Base-by-base conservation (phyloP, 176 grass and related monocot genomes). In the Raddia guianensis region DNA sequence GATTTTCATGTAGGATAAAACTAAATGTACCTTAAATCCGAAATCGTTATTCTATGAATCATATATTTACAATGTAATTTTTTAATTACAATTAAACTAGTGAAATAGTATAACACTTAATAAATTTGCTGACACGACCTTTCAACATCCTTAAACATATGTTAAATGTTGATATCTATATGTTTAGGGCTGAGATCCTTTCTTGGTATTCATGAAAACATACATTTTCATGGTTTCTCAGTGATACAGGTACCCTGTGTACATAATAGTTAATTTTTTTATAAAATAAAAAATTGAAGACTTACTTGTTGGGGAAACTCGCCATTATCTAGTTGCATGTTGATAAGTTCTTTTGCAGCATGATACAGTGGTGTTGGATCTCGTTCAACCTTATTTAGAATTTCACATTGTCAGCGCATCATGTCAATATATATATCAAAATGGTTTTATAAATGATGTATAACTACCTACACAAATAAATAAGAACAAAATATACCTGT, bases 231-330 rank as follows among this genome's bases (percentile, higher is more conserved):
- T 54, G 15, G 2, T 12, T 63, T 34, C 11, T 62, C 32, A 62
- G 27, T 27, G 27, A 34, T 12, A 33, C 4, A 9, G 7, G 37
- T 40, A 40, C 2, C 7, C 15, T 2, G 1, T 53, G 51, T 53
- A 6, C 6, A 1, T 16, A 53, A 53, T 2, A 53, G 5, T 16
- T 27, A 11, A 12, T 12, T 50, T 50, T 50, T 12, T 50, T 12
- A 12, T 12, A 40, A 40, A 40, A 5, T 32, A 60, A 51, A 72
- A 40, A 12, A 12, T 18, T 7, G 5, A 69, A 47, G 8, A 57
- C 82, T 61, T 87, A 89, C 84, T 82, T 87, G 80, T 13, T 89
- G 87, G 5, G 84, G 91, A 87, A 93, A 92, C n/a, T 92, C 80
- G 16, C 86, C 86, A 7, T 62, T 66, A 3, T 83, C 80, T 49